phyloP scores from a whole-genome alignment of 2,329 filamentous ascomycete species.

The Sphaerulina populicola region DNA sequence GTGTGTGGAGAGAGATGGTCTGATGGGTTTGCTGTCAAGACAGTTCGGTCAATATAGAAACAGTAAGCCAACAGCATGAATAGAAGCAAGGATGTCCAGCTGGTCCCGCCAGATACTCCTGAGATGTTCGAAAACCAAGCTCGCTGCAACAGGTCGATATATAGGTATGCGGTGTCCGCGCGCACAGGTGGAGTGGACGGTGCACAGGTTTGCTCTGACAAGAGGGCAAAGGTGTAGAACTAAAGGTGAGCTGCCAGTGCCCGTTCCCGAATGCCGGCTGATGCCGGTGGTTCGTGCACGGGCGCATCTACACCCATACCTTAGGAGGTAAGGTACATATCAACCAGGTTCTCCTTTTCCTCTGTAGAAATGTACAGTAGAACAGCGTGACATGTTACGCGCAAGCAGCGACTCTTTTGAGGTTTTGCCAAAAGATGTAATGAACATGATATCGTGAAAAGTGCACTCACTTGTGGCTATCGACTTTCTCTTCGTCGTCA shows the following conservation, averaged over 20 bases:
- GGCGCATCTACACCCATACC: too few relatives aligned
- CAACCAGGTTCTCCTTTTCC: too few relatives aligned
- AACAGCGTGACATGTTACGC: too few relatives aligned
- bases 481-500: constrained; percentile 45
- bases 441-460: neutral
- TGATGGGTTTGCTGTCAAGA: constrained; percentile 19
- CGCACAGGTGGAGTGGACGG: neutral
- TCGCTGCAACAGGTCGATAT: neutral
- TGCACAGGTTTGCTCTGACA: neutral
- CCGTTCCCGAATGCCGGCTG: neutral
- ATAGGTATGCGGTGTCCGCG: neutral
- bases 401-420: too few relatives aligned
- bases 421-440: neutral
- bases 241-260: neutral
- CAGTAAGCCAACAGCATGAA: constrained; percentile 1
- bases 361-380: too few relatives aligned
- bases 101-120: neutral
- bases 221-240: neutral
- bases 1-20: constrained; percentile 36
- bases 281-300: neutral
- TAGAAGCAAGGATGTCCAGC: constrained; percentile 4
- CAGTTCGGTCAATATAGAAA: constrained; percentile 5
- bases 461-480: constrained; percentile 33
- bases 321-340: too few relatives aligned
- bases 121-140: neutral